These are phyloP conservation scores for Gentiana dahurica DNA, from an alignment of 257 asterid species.

Conservation along the genomic window DNA sequence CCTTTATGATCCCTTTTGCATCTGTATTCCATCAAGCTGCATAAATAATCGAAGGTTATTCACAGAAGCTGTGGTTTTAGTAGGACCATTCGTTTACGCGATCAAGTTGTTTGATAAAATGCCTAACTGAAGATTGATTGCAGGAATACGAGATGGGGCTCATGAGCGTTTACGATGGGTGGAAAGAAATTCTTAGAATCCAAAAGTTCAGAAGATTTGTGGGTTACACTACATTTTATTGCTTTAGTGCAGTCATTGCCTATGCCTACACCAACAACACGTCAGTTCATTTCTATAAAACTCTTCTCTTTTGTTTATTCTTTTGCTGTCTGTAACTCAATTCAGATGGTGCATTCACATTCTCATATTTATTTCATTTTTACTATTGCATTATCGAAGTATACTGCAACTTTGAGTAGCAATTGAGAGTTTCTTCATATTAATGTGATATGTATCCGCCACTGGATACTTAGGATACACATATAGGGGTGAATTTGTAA, in stretches of 20 bases:
- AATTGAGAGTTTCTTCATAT: no score
- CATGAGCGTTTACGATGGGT: slow-evolving; percentile 43
- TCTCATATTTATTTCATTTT: no score
- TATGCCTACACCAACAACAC: slow-evolving; percentile 79
- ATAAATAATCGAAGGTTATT: background rate
- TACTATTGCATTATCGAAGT: no score
- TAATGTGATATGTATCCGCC: no score
- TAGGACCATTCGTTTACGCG: background rate
- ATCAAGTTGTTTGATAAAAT: slow-evolving; percentile 30
- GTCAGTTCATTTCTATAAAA: slow-evolving; percentile 29
- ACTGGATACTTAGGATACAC: no score
- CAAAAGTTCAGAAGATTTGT: slow-evolving; percentile 82
- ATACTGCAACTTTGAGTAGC: no score
- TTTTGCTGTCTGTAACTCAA: no score
- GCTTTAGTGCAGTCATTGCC: slow-evolving; percentile 49
- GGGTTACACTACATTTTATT: slow-evolving; percentile 67
- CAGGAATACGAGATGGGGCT: background rate
- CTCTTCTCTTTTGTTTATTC: background rate
- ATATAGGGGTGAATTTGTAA: no score
- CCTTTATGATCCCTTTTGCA: no score
- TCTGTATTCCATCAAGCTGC: no score
- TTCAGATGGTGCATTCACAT: no score
- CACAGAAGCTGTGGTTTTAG: background rate
- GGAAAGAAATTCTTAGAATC: slow-evolving; percentile 63
- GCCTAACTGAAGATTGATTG: slow-evolving; percentile 14